phyloP scores from a whole-genome alignment of 768 basidiomycete species.

The Leccinum rimulosum region DNA sequence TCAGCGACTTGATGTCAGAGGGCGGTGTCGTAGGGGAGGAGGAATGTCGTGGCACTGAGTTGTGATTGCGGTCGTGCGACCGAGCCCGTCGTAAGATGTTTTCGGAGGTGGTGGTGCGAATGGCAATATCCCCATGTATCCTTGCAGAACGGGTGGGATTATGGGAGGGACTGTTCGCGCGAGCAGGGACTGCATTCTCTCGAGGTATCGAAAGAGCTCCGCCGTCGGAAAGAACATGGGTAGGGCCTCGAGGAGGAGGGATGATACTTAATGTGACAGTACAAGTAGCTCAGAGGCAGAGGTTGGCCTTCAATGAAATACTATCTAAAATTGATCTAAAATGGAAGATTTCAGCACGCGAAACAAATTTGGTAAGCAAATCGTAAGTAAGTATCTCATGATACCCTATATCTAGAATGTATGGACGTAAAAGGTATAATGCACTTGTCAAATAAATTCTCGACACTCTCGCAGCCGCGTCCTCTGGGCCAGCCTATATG shows the following conservation, averaged over 20 bases:
- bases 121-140: neutral
- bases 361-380: no score
- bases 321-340: no score
- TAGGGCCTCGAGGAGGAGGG: constrained; percentile 71
- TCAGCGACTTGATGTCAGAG: constrained; percentile 1
- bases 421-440: no score
- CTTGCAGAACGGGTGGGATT: neutral
- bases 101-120: neutral
- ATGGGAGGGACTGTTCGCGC: neutral
- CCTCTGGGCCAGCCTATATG: no score
- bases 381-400: no score
- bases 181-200: neutral
- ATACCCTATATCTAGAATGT: no score
- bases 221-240: constrained; percentile 66
- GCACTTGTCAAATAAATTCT: no score
- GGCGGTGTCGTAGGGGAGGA: constrained; percentile 23
- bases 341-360: no score
- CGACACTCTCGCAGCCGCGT: no score
- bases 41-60: constrained; percentile 3
- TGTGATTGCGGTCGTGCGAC: constrained; percentile 15
- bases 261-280: constrained; percentile 55
- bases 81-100: constrained; percentile 5
- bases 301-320: no score
- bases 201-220: constrained; percentile 35
- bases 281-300: no score